Percentiles rank a stretch among this genome's conserved stretches.
Conservation (phyloP, 163 green algal species). For the Scenedesmus sp. region DNA sequence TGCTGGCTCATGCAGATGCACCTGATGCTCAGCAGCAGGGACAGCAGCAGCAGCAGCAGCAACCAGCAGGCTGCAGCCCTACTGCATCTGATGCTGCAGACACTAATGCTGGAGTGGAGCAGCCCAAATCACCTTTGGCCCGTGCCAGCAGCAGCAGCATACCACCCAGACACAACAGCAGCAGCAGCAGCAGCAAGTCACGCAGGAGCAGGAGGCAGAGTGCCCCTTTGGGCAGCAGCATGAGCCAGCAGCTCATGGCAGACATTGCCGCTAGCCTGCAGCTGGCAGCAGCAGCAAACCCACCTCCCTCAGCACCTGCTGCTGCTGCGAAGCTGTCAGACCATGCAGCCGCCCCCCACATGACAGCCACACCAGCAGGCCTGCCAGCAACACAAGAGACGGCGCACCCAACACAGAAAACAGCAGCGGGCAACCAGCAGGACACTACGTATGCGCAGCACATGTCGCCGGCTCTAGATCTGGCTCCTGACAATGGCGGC, state of each 20-base stretch:
- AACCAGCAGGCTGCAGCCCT: background rate
- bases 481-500: background rate
- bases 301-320: background rate
- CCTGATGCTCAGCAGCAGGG: background rate
- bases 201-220: background rate
- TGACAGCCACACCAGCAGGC: constrained; percentile 2
- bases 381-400: background rate
- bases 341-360: background rate
- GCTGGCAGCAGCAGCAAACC: background rate
- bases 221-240: background rate
- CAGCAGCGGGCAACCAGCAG: background rate
- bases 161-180: background rate
- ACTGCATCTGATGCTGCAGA: background rate
- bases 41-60: background rate
- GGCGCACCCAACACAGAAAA: background rate
- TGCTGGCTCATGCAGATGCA: background rate
- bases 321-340: background rate
- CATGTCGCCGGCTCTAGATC: background rate
- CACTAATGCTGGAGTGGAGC: background rate
- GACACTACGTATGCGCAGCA: background rate
- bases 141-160: background rate
- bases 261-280: constrained; percentile 21
- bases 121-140: background rate
- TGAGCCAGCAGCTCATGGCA: constrained; percentile 7
- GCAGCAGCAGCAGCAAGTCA: background rate